Evolutionary conservation across 192 early-diverging fungal species (phyloP), one percentile per base, ranked within the genome.

Genomic region (Podila verticillata): DNA sequence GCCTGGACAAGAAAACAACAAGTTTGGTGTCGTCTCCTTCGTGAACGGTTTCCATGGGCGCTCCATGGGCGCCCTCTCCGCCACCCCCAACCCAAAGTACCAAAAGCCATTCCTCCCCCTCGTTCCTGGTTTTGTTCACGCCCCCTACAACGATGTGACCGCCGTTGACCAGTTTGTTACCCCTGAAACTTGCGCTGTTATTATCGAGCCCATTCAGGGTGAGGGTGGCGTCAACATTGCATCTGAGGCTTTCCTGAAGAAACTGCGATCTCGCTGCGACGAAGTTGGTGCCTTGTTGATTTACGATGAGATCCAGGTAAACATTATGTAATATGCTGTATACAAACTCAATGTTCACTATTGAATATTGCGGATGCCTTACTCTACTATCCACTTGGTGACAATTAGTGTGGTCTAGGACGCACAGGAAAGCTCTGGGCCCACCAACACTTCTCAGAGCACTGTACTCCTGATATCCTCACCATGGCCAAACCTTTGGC

Each of bases 401-500:
- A 81, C 54, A 66, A 75, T 47, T 81, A 93, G 91, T 97, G 97
- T 82, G 97, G 97, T 2, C 70, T 98, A 47, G 95, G 95, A 20
- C 91, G 97, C 62, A 91, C 95, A 9, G 97, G 96, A 65, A 93
- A 91, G 71, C 83, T 99, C 58, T 97, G 92, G 90, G 96, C 91
- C 19, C 95, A 96, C 82, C 89, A 94, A 60, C 62, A 88, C 74
- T 93, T 90, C 60, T 85, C 86, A 29, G 81, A 83, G 48, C 84
- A 89, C 65, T 89, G 89, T 72, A 85, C 82, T 32, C 98, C 98
- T 20, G 98, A 99, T 81, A 92, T 99, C 48, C 66, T 99, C 60
- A 96, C 97, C 29, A 89, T 97, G 87, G 98, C 98, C 66, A 99
- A 99, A 83, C 98, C 98, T 31, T 87, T 99, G 56, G 98, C 96